Evolutionary conservation across 73 alveolate genomes (phyloP).

Genomic region (Symbiodinium pilosum): DNA sequence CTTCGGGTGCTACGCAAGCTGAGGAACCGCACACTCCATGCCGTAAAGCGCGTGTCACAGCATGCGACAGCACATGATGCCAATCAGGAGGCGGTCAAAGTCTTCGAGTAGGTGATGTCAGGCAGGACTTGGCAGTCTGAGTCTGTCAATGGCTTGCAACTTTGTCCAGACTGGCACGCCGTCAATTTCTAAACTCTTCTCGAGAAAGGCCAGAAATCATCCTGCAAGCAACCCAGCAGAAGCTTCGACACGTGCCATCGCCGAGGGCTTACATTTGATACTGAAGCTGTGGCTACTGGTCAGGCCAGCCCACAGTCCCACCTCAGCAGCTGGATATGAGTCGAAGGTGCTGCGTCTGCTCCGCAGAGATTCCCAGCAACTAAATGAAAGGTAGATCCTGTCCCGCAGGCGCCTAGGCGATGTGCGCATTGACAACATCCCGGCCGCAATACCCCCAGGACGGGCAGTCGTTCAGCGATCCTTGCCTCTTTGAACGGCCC

Average conservation of each 20-base stretch:
- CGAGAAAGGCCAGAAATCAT: conserved; percentile 50
- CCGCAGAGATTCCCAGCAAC: neutral
- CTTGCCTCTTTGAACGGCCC: neutral
- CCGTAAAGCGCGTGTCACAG: too few relatives aligned
- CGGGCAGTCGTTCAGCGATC: too few relatives aligned
- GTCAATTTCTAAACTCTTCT: conserved; percentile 16
- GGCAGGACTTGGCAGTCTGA: neutral
- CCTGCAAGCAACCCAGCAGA: neutral
- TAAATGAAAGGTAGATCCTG: neutral
- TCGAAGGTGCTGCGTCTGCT: neutral
- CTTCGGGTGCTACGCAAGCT: neutral
- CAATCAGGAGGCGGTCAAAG: neutral
- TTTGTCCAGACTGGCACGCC: neutral
- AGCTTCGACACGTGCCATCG: too few relatives aligned
- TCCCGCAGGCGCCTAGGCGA: conserved; percentile 62
- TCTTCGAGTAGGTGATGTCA: neutral
- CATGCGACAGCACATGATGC: too few relatives aligned
- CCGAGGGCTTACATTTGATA: neutral
- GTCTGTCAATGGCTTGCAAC: too few relatives aligned
- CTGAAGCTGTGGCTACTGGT: conserved; percentile 93
- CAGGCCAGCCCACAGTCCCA: conserved; percentile 41
- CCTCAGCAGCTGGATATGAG: conserved; percentile 21
- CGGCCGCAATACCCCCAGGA: neutral
- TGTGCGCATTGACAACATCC: conserved; percentile 70
- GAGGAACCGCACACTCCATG: neutral